Evolutionary conservation across 2,329 filamentous ascomycete genomes (phyloP).

Genomic region (Alternaria sp.): DNA sequence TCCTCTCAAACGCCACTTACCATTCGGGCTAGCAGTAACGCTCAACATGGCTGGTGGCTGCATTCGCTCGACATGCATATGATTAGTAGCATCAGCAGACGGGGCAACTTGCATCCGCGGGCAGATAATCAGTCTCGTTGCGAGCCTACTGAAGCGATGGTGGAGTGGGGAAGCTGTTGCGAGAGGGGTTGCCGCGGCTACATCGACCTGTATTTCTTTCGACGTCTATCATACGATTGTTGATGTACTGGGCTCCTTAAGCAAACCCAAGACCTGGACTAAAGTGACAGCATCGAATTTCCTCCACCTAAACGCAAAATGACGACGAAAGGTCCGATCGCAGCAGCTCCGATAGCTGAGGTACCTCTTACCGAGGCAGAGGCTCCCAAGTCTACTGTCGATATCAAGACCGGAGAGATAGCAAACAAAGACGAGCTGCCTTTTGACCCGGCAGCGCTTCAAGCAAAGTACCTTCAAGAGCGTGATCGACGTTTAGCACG

Average conservation of each 20-base stretch:
- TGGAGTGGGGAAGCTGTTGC: background rate
- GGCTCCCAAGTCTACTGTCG: constrained; percentile 19
- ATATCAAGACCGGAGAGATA: constrained; percentile 22
- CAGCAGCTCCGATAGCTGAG: constrained; percentile 23
- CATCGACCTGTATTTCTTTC: background rate
- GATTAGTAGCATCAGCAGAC: background rate
- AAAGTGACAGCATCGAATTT: background rate
- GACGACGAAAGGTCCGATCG: constrained; percentile 14
- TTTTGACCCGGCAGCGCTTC: constrained; percentile 33
- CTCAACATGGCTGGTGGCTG: background rate
- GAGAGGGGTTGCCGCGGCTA: background rate
- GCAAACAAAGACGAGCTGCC: constrained; percentile 21
- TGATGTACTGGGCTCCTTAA: background rate
- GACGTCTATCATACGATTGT: background rate
- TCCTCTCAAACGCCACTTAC: background rate
- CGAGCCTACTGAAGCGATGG: background rate
- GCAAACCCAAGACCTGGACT: background rate
- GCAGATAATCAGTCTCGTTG: background rate
- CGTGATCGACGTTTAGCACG: constrained; percentile 36
- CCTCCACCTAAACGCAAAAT: constrained; percentile 1
- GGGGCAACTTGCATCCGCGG: background rate
- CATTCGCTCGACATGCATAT: background rate
- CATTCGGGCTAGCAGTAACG: background rate
- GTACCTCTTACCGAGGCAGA: constrained; percentile 16
- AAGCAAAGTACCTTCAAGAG: constrained; percentile 37